Evolutionary conservation across 108 stramenopile species (phyloP).

Genomic region (Nannochloropsis salina): DNA sequence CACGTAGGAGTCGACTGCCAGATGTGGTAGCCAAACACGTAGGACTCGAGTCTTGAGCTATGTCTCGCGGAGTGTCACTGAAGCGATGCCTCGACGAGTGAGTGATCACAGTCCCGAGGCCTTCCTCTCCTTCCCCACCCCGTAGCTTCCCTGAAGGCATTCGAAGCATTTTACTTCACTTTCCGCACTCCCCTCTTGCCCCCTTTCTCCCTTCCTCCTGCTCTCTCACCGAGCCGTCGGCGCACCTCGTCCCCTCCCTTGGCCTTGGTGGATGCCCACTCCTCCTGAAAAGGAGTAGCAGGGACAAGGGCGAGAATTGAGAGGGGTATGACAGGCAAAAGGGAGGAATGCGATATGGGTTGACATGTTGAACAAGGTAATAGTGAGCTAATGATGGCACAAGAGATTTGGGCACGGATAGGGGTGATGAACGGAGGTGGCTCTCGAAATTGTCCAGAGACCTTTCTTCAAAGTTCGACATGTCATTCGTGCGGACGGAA

Average conservation of each 20-base stretch:
- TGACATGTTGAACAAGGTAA: neutral
- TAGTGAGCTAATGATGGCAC: neutral
- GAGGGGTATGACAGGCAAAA: neutral
- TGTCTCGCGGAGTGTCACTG: no score
- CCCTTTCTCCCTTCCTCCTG: neutral
- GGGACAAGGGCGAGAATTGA: neutral
- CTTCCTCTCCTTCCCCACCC: no score
- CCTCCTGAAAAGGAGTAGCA: neutral
- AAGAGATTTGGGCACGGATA: neutral
- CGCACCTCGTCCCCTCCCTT: neutral
- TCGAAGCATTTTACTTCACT: neutral
- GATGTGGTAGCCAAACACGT: no score
- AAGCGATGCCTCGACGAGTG: no score
- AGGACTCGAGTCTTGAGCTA: no score
- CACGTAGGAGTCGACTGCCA: no score
- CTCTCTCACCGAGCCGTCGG: neutral
- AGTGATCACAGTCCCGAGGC: no score
- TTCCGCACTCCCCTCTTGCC: neutral
- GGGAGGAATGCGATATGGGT: neutral
- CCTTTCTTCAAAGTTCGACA: neutral
- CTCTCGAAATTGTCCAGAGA: neutral
- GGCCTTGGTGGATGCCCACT: conserved; percentile 17
- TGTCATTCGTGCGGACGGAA: neutral
- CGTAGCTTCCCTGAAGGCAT: no score
- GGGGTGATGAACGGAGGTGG: neutral